Evolutionary conservation across 495 filamentous ascomycete genomes (phyloP).

Genomic region (Aspergillus bertholletiae): DNA sequence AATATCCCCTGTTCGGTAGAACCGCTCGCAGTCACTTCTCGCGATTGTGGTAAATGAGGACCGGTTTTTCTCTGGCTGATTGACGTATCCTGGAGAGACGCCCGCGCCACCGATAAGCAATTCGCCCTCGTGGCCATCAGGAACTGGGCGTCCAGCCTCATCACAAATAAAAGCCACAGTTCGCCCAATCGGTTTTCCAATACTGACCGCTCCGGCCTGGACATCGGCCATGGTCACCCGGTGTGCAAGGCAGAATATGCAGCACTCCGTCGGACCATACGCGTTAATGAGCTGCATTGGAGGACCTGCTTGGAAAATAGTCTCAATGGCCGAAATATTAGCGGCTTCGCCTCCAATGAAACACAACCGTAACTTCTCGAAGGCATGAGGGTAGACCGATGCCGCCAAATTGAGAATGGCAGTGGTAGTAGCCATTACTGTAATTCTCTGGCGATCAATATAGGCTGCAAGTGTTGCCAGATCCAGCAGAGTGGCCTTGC

Average conservation of each 20-base stretch:
- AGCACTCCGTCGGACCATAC: constrained; percentile 32
- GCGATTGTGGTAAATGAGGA: constrained; percentile 30
- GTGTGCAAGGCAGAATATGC: constrained; percentile 10
- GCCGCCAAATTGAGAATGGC: constrained; percentile 17
- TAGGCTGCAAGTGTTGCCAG: background rate
- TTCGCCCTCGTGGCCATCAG: constrained; percentile 45
- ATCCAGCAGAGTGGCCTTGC: constrained; percentile 12
- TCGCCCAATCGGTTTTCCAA: constrained; percentile 16
- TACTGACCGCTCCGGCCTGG: constrained; percentile 2
- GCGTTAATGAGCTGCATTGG: constrained; percentile 25
- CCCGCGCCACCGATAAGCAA: constrained; percentile 42
- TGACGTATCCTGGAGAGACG: constrained; percentile 38
- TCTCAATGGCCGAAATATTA: constrained; percentile 12
- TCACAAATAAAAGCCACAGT: constrained; percentile 38
- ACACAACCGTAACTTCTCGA: constrained; percentile 7
- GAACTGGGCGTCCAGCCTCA: constrained; percentile 25
- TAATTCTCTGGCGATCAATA: constrained; percentile 2
- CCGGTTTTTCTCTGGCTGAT: constrained; percentile 29
- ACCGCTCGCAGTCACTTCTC: background rate
- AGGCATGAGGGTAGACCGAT: constrained; percentile 9
- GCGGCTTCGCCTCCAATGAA: constrained; percentile 20
- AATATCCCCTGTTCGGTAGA: constrained; percentile 29
- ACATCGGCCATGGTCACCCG: constrained; percentile 8
- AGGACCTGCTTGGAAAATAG: constrained; percentile 13
- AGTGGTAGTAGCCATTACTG: constrained; percentile 17